Conservation (phyloP, 1,284 basidiomycete genomes). For the Microbotryum saponariae region DNA sequence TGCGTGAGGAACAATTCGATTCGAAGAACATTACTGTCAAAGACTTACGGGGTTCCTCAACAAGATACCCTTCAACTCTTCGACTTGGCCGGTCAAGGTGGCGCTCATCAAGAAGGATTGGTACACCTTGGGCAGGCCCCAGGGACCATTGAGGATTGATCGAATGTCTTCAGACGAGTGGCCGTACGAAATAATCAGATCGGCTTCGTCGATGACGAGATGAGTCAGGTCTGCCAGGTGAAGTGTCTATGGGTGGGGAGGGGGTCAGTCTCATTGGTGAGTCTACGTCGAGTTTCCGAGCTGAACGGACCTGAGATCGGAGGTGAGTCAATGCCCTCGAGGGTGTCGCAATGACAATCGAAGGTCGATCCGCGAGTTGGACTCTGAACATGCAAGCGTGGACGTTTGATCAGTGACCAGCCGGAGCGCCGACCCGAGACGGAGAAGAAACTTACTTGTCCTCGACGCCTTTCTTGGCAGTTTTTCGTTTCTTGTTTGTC, state of each 20-base stretch:
- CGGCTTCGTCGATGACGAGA: constrained; percentile 95
- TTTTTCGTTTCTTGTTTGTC: constrained; percentile 32
- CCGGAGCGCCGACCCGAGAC: background rate
- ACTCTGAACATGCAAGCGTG: constrained; percentile 46
- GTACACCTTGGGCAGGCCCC: constrained; percentile 73
- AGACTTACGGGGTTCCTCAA: constrained; percentile 75
- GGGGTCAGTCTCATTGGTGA: background rate
- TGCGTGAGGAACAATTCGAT: background rate
- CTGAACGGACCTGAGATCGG: constrained; percentile 58
- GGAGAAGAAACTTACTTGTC: constrained; percentile 55
- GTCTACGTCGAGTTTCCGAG: background rate
- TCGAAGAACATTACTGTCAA: background rate
- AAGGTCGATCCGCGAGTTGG: constrained; percentile 80
- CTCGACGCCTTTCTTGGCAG: constrained; percentile 55
- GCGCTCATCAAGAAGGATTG: constrained; percentile 97
- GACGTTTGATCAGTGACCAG: background rate
- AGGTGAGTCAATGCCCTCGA: constrained; percentile 70
- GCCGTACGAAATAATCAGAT: constrained; percentile 93
- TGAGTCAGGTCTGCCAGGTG: constrained; percentile 62
- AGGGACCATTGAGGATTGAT: constrained; percentile 64
- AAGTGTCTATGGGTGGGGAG: constrained; percentile 47
- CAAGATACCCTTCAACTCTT: constrained; percentile 77
- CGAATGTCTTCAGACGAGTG: constrained; percentile 80
- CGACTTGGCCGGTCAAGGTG: constrained; percentile 93
- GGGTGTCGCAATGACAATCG: constrained; percentile 86